Evolutionary conservation across 2,329 filamentous ascomycete genomes (phyloP).

Genomic region (Colletotrichum tropicale): DNA sequence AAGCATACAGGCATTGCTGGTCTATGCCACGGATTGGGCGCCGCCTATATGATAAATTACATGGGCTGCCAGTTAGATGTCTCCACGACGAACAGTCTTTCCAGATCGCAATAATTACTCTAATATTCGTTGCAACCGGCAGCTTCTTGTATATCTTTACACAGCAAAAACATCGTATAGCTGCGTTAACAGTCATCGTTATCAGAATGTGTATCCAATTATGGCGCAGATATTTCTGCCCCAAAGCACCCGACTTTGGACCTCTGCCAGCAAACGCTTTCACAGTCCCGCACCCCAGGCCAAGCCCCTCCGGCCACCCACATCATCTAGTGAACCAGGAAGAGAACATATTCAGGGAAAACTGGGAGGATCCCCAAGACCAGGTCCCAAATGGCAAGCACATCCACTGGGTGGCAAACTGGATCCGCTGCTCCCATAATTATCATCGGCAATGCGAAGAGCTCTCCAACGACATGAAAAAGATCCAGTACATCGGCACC

Average conservation of each 20-base stretch:
- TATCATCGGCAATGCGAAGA: neutral
- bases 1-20: neutral
- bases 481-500: neutral
- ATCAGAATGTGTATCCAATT: constrained; percentile 1
- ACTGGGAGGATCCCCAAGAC: neutral
- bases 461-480: neutral
- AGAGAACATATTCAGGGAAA: neutral
- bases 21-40: neutral
- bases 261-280: neutral
- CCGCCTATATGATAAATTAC: neutral
- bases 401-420: constrained; percentile 6
- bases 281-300: neutral
- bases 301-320: neutral
- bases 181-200: neutral
- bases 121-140: neutral
- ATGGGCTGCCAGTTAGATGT: neutral
- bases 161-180: neutral
- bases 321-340: neutral
- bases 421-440: neutral
- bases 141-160: neutral
- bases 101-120: neutral
- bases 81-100: neutral
- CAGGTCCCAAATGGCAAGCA: neutral
- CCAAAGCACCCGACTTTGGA: neutral
- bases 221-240: constrained; percentile 10